phyloP scores from a whole-genome alignment of 768 basidiomycete species.

The Tephrocybe sp. region DNA sequence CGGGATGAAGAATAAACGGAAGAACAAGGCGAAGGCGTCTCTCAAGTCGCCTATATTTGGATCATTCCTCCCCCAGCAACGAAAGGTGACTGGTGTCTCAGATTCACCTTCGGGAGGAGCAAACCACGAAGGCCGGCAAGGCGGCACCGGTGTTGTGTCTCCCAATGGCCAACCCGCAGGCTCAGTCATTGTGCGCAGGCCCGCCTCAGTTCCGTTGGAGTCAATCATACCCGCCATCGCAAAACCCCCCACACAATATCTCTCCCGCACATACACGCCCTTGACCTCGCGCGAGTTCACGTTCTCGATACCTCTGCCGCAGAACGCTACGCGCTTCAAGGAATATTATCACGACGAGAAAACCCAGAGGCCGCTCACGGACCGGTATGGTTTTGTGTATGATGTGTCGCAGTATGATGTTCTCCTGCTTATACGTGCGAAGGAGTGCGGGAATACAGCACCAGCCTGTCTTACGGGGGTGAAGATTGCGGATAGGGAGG shows the following conservation, averaged over 20 bases:
- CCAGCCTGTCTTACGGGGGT: conserved; percentile 87
- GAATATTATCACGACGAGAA: conserved; percentile 51
- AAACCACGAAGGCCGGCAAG: conserved; percentile 27
- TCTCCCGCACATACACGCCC: conserved; percentile 72
- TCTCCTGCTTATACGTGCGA: conserved; percentile 70
- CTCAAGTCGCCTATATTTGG: conserved; percentile 63
- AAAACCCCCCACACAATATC: conserved; percentile 84
- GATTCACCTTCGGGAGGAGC: conserved; percentile 9
- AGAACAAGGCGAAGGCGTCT: conserved; percentile 35
- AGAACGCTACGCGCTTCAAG: conserved; percentile 55
- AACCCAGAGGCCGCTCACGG: conserved; percentile 65
- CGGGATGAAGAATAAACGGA: conserved; percentile 28
- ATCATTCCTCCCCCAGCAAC: conserved; percentile 53
- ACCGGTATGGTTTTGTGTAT: conserved; percentile 90
- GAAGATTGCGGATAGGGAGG: conserved; percentile 82
- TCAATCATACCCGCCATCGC: conserved; percentile 79
- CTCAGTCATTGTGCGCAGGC: conserved; percentile 23
- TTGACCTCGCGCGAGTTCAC: conserved; percentile 74
- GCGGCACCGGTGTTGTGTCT: conserved; percentile 18
- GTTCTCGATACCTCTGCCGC: conserved; percentile 62
- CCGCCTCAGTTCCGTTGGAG: conserved; percentile 66
- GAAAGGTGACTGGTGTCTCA: conserved; percentile 31
- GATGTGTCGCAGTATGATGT: conserved; percentile 83
- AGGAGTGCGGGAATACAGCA: conserved; percentile 70
- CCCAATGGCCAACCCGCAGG: conserved; percentile 11